Conservation (phyloP, 208 protist species). For the Wallacemonas rigidus region DNA sequence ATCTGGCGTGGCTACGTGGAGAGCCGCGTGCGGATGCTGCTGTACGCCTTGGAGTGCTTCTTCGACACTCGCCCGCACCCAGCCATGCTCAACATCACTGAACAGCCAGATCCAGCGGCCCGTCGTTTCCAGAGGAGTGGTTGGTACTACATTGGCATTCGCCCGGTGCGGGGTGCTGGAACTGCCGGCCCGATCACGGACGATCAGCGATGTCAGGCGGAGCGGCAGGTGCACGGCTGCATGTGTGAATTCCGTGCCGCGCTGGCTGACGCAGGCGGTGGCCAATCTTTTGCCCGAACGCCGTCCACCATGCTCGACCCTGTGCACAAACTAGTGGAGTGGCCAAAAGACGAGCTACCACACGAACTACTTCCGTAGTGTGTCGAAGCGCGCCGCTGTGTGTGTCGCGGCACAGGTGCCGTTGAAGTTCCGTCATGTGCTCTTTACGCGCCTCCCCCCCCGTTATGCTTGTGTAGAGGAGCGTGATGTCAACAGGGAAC, state of each 20-base stretch:
- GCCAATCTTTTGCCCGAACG: constrained; percentile 41
- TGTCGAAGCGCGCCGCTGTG: too few relatives aligned
- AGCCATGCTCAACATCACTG: constrained; percentile 20
- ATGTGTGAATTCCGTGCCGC: constrained; percentile 19
- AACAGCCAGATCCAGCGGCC: background rate
- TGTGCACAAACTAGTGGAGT: background rate
- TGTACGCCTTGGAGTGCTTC: constrained; percentile 75
- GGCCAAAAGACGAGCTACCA: constrained; percentile 1
- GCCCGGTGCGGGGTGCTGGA: too few relatives aligned
- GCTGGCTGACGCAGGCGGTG: constrained; percentile 25
- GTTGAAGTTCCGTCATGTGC: too few relatives aligned
- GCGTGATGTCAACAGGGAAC: too few relatives aligned
- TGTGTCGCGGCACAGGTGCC: too few relatives aligned
- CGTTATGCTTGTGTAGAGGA: too few relatives aligned
- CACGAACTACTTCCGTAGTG: background rate
- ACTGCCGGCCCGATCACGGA: background rate
- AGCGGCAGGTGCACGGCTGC: constrained; percentile 6
- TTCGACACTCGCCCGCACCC: constrained; percentile 68
- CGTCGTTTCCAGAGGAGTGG: background rate
- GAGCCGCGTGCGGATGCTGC: constrained; percentile 75
- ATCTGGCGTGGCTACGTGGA: constrained; percentile 74
- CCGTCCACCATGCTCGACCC: constrained; percentile 33
- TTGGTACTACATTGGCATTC: constrained; percentile 6
- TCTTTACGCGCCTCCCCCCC: too few relatives aligned
- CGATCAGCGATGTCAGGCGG: background rate